A percentile compares a stretch with the other conserved stretches of the same genome.
Evolutionary conservation across 2,329 filamentous ascomycete species (phyloP).

Genomic region (Fusarium palustre): DNA sequence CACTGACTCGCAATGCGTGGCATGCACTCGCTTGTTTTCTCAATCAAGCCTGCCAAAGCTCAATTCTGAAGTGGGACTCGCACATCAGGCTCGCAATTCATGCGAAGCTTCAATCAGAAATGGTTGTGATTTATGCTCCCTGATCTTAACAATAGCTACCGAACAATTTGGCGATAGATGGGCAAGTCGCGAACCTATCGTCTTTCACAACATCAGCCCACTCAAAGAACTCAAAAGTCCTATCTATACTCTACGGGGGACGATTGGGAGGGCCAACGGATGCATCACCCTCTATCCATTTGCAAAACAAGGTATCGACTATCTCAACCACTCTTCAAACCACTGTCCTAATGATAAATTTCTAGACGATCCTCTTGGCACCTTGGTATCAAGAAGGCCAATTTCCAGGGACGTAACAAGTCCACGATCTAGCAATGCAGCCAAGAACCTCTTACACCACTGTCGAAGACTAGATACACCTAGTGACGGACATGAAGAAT

Average conservation of each 20-base stretch:
- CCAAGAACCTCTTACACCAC: fast-evolving
- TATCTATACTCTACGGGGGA: fast-evolving
- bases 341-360: fast-evolving
- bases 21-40: not conserved
- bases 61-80: not conserved
- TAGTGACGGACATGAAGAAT: not conserved
- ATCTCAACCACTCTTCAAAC: fast-evolving
- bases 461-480: fast-evolving
- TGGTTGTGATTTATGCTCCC: not conserved
- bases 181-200: fast-evolving
- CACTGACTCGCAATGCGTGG: fast-evolving
- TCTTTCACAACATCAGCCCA: not conserved
- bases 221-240: fast-evolving
- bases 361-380: not conserved
- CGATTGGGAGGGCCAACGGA: fast-evolving
- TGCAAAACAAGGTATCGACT: not conserved
- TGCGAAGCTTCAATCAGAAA: fast-evolving
- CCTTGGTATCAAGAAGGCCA: not conserved
- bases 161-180: fast-evolving
- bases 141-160: fast-evolving
- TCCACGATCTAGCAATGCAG: fast-evolving
- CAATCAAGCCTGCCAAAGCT: fast-evolving
- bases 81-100: fast-evolving
- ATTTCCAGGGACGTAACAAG: not conserved
- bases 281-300: not conserved